Base-by-base conservation (phyloP, 2,329 filamentous ascomycete genomes). In the Xylariaceae sp. region DNA sequence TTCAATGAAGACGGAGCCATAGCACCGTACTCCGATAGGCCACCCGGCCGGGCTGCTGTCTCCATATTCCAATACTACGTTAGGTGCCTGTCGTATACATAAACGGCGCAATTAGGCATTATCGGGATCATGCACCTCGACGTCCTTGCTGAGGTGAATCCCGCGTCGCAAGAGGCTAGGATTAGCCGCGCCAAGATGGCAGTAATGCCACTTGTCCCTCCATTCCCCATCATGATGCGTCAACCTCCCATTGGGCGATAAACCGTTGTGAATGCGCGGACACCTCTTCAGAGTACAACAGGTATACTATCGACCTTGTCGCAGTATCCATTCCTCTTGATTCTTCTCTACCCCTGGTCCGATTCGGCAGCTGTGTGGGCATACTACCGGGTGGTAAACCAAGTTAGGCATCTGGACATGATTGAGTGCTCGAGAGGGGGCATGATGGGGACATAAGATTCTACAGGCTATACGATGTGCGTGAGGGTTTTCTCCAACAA, bases 241-340 rank as follows among this genome's bases (percentile, higher is more conserved):
- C 39, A 26, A 13, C 34, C 10, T 19, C 42, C 46, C n/a, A 49
- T 53, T 55, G 48, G 48, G 22, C 39, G 49, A 55, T 52, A 48
- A 55, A 42, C 43, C n/a, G 18, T 18, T 18, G n/a, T 9, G 26
- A 40, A 45, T 53, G 37, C 3, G 5, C 13, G 8, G 2, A n/a
- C 19, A 22, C 21, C 18, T 30, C 43, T 26, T 5, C 32, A 30
- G 26, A 13, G 19, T 37, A 42, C 29, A 41, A n/a, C 26, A 26
- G 32, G 13, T 34, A 10, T 34, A 3, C 4, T 34, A 34, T 34
- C 32, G 13, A 34, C 32, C 32, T 10, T 10, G 13, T 34, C 32
- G 32, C 13, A 34, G 32, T 34, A 34, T 36, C 26, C 18, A 15
- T 29, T 26, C 15, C n/a, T 18, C 42, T 41, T 51, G 43, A n/a